A percentile compares a stretch with the other conserved stretches of the same genome.
phyloP scores from a whole-genome alignment of 257 asterid species.

The Solanum corneliomulleri region DNA sequence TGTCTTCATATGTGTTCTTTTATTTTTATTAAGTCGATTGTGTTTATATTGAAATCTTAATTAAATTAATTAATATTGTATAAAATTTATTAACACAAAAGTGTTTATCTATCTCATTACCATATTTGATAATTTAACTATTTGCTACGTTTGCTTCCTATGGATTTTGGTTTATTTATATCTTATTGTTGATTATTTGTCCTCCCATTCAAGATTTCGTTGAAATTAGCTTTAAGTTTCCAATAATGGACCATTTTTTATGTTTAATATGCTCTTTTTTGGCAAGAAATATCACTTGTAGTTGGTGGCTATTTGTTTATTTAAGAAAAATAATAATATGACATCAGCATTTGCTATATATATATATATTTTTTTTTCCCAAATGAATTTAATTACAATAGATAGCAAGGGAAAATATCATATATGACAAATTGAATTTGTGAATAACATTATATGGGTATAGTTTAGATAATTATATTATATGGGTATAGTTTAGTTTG shows the following conservation, averaged over 20 bases:
- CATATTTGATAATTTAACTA: background rate
- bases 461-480: too few species aligned
- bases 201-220: background rate
- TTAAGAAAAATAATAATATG: background rate
- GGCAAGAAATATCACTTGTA: background rate
- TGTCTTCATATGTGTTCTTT: background rate
- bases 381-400: background rate
- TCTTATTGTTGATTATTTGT: background rate
- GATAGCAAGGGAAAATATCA: too few species aligned
- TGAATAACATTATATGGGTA: too few species aligned
- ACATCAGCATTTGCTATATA: background rate
- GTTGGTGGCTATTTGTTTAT: background rate
- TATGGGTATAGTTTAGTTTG: too few species aligned
- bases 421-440: too few species aligned
- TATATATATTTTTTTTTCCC: background rate
- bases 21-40: too few species aligned
- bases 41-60: accelerated
- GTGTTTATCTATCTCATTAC: background rate
- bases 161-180: background rate
- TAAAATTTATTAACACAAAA: accelerated
- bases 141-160: background rate
- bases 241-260: background rate
- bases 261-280: background rate
- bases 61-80: background rate
- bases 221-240: background rate